Percentiles rank a stretch among this genome's conserved stretches.
These are phyloP conservation scores for Phytophthora aleatoria DNA, from an alignment of 352 stramenopile genomes.

Conservation along the genomic window DNA sequence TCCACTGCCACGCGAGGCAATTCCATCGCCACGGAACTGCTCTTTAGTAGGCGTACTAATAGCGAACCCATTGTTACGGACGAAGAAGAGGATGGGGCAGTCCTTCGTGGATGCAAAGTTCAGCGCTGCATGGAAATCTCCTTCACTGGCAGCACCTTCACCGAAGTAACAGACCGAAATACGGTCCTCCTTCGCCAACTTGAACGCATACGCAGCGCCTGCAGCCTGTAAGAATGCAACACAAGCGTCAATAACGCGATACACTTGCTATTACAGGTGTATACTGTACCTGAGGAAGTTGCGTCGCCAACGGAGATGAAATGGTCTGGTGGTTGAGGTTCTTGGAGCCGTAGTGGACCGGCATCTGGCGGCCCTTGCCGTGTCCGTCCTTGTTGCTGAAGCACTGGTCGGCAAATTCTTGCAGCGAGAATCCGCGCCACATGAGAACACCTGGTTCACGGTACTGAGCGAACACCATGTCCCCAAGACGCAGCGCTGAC, in stretches of 20 bases:
- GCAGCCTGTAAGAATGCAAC: conserved; percentile 76
- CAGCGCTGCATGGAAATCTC: conserved; percentile 96
- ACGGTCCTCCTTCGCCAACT: conserved; percentile 90
- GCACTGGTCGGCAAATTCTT: conserved; percentile 98
- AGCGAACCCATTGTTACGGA: conserved; percentile 98
- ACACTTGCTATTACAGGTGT: background rate
- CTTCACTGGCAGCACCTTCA: conserved; percentile 96
- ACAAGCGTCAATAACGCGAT: background rate
- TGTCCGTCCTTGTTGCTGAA: conserved; percentile 97
- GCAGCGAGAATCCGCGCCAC: conserved; percentile 97
- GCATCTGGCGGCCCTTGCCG: conserved; percentile 97
- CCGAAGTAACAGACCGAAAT: conserved; percentile 97
- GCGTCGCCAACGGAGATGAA: conserved; percentile 96
- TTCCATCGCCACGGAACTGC: conserved; percentile 98
- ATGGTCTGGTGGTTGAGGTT: conserved; percentile 98
- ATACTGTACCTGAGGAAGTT: conserved; percentile 91
- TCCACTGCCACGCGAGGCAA: conserved; percentile 92
- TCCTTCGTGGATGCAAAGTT: conserved; percentile 98
- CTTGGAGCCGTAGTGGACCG: conserved; percentile 97
- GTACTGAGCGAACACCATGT: conserved; percentile 98
- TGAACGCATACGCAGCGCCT: conserved; percentile 96
- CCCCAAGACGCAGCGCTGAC: conserved; percentile 84
- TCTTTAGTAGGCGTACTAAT: conserved; percentile 96
- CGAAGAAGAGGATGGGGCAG: conserved; percentile 97
- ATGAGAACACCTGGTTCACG: conserved; percentile 97